Conservation (phyloP, 768 basidiomycete species). For the Wakefieldia striispora region DNA sequence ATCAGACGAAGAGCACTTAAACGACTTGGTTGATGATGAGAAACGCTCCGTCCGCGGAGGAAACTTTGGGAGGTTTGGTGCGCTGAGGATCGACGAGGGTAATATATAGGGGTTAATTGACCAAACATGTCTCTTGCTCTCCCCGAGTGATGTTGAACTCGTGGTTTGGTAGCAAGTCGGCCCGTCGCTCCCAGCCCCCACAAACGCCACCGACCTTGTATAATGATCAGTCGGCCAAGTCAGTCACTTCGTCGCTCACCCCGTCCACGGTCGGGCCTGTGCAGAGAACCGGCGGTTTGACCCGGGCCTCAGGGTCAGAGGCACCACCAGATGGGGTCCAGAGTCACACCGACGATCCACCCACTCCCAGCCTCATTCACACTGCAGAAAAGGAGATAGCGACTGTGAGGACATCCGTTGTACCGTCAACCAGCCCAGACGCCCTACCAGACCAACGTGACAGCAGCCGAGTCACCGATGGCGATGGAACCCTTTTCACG, state of each 20-base stretch:
- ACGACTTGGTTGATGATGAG: slow-evolving; percentile 22
- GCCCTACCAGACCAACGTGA: slow-evolving; percentile 1
- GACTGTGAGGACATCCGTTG: slow-evolving; percentile 9
- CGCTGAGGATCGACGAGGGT: slow-evolving; percentile 24
- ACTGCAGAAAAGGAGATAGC: slow-evolving; percentile 10
- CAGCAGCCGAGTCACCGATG: neutral
- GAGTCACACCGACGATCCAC: slow-evolving; percentile 23
- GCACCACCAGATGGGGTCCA: slow-evolving; percentile 23
- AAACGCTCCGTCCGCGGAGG: neutral
- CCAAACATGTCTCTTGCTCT: slow-evolving; percentile 4
- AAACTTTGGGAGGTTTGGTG: slow-evolving; percentile 30
- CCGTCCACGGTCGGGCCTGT: slow-evolving; percentile 16
- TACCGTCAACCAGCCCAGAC: slow-evolving; percentile 7
- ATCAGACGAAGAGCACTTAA: slow-evolving; percentile 15
- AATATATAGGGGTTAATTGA: slow-evolving; percentile 3
- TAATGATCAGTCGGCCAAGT: slow-evolving; percentile 3
- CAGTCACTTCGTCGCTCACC: slow-evolving; percentile 16
- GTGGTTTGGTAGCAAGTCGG: slow-evolving; percentile 33
- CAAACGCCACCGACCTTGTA: neutral
- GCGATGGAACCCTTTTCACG: slow-evolving; percentile 33
- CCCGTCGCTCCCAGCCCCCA: slow-evolving; percentile 16
- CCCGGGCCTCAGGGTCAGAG: slow-evolving; percentile 20
- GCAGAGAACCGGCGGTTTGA: slow-evolving; percentile 9
- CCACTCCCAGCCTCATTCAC: slow-evolving; percentile 16
- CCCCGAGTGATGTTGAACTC: slow-evolving; percentile 22